Evolutionary conservation across 495 filamentous ascomycete genomes (phyloP).

Genomic region (Lasiosphaeris hirsuta): DNA sequence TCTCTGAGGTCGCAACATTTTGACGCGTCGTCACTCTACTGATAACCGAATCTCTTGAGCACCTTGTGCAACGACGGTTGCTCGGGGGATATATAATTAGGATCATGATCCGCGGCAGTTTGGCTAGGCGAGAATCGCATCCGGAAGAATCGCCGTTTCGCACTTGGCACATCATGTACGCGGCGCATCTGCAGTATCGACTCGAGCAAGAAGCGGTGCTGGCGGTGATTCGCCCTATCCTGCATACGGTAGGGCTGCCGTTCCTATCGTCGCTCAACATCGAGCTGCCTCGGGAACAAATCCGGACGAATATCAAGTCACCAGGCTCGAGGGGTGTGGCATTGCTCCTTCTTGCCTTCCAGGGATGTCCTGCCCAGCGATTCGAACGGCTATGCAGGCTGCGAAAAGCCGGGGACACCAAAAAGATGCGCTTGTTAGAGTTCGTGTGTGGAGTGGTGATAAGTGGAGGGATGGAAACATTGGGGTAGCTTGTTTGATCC

Average conservation of each 20-base stretch:
- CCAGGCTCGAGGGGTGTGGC: conserved; percentile 17
- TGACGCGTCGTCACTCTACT: too few relatives aligned
- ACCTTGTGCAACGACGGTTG: not conserved
- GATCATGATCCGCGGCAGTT: not conserved
- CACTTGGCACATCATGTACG: not conserved
- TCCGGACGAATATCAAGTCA: not conserved
- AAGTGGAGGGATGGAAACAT: too few relatives aligned
- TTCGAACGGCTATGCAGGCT: conserved; percentile 28
- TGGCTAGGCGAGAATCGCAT: not conserved
- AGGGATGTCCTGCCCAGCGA: conserved; percentile 14
- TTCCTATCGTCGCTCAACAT: too few relatives aligned
- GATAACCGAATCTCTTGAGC: not conserved
- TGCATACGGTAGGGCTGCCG: too few relatives aligned
- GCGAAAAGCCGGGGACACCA: conserved; percentile 13
- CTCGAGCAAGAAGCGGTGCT: too few relatives aligned
- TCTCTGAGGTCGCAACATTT: too few relatives aligned
- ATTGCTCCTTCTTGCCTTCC: conserved; percentile 21
- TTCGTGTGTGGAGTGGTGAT: too few relatives aligned
- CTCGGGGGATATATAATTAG: not conserved
- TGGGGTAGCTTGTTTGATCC: too few relatives aligned
- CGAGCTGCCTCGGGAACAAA: too few relatives aligned
- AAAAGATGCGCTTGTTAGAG: too few relatives aligned
- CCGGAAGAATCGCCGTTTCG: not conserved
- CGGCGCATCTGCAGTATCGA: too few relatives aligned
- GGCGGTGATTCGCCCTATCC: too few relatives aligned